Conservation (phyloP, 1,139 yeast species). For the Hyphopichia khmerensis region DNA sequence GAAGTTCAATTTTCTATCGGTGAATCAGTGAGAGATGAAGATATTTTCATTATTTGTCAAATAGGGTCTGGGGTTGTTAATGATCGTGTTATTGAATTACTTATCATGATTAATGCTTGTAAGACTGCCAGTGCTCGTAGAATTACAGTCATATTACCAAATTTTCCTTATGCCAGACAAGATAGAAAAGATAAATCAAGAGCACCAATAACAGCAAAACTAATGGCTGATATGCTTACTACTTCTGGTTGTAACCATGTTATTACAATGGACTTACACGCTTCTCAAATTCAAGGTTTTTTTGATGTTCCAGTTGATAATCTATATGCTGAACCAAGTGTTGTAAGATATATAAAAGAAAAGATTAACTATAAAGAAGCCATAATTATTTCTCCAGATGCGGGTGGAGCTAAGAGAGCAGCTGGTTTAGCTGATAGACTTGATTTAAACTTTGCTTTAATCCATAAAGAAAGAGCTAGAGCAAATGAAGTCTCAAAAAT, state of each 20-base stretch:
- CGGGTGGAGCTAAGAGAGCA: conserved; percentile 84
- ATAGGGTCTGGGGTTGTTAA: conserved; percentile 72
- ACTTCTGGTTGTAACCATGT: conserved; percentile 84
- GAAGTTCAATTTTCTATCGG: conserved; percentile 73
- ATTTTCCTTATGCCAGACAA: conserved; percentile 81
- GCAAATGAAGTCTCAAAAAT: conserved; percentile 76
- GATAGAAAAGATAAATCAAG: conserved; percentile 79
- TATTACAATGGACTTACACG: conserved; percentile 81
- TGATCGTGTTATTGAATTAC: conserved; percentile 68
- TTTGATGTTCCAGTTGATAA: conserved; percentile 81
- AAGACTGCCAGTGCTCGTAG: conserved; percentile 77
- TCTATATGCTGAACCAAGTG: conserved; percentile 77
- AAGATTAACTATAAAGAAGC: conserved; percentile 46
- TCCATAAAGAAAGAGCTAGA: conserved; percentile 78
- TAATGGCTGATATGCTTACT: conserved; percentile 71
- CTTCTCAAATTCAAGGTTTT: conserved; percentile 83
- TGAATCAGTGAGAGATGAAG: conserved; percentile 77
- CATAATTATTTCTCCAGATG: conserved; percentile 78
- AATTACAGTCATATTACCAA: conserved; percentile 77
- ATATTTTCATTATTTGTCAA: conserved; percentile 64
- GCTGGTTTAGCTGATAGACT: conserved; percentile 77
- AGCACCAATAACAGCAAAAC: conserved; percentile 80
- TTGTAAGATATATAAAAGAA: conserved; percentile 64
- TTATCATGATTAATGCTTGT: conserved; percentile 75
- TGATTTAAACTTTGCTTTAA: conserved; percentile 74